Evolutionary conservation across 2,329 filamentous ascomycete species (phyloP).

Genomic region (Diplocarpon rosae): DNA sequence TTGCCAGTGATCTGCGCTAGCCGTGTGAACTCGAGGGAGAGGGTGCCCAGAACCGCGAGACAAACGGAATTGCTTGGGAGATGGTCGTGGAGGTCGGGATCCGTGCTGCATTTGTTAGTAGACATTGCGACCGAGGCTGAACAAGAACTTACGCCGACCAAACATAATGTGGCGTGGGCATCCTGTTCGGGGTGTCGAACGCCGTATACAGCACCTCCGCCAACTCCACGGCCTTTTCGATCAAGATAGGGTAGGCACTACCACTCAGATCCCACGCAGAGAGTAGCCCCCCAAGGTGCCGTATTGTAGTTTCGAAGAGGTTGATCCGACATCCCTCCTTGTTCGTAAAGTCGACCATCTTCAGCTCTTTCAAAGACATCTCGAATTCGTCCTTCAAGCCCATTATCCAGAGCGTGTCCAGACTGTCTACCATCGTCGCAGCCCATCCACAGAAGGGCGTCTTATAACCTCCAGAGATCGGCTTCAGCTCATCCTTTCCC

Average conservation of each 20-base stretch:
- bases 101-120: constrained; percentile 8
- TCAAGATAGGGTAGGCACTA: constrained; percentile 20
- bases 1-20: constrained; percentile 52
- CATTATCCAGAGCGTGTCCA: constrained; percentile 84
- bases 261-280: constrained; percentile 29
- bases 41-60: constrained; percentile 48
- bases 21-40: constrained; percentile 52
- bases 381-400: constrained; percentile 68
- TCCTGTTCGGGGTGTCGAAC: constrained; percentile 44
- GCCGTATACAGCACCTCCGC: constrained; percentile 26
- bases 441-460: constrained; percentile 90
- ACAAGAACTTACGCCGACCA: constrained; percentile 20
- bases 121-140: no score
- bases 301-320: constrained; percentile 32
- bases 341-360: constrained; percentile 39
- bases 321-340: constrained; percentile 25
- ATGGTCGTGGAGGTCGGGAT: constrained; percentile 40
- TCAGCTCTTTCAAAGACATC: constrained; percentile 57
- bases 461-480: constrained; percentile 52
- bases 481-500: constrained; percentile 77
- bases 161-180: constrained; percentile 30
- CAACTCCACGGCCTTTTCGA: constrained; percentile 26
- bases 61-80: constrained; percentile 41
- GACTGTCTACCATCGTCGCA: constrained; percentile 72
- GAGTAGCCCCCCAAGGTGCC: constrained; percentile 30